Percentiles rank a stretch among this genome's conserved stretches.
phyloP scores from a whole-genome alignment of 495 filamentous ascomycete genomes.

The Coniosporium apollinis region DNA sequence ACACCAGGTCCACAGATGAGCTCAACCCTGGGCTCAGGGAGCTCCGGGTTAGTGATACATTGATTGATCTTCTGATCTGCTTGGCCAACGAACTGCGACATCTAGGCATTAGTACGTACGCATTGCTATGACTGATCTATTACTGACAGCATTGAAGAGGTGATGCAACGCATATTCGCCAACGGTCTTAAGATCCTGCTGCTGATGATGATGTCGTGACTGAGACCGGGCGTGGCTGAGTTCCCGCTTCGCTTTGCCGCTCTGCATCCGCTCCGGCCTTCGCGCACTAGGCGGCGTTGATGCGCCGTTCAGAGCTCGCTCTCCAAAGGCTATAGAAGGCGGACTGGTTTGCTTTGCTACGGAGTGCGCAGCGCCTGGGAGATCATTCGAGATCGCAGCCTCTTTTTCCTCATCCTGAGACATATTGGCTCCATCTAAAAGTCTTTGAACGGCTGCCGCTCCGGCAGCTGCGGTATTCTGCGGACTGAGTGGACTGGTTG shows the following conservation, averaged over 20 bases:
- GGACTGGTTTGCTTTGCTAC: no score
- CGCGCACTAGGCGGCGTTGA: no score
- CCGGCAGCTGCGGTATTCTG: slow-evolving; percentile 57
- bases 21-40: slow-evolving; percentile 68
- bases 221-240: slow-evolving; percentile 68
- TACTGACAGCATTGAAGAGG: slow-evolving; percentile 71
- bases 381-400: no score
- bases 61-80: slow-evolving; percentile 87
- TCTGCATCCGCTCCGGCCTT: slow-evolving; percentile 46
- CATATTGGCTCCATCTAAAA: no score
- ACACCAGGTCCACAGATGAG: slow-evolving; percentile 75
- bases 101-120: slow-evolving; percentile 11
- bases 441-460: no score
- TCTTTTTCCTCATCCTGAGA: no score
- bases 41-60: slow-evolving; percentile 55
- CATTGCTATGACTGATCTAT: background rate
- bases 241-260: slow-evolving; percentile 47
- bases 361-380: no score
- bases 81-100: slow-evolving; percentile 51
- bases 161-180: slow-evolving; percentile 95
- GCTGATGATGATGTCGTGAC: slow-evolving; percentile 51
- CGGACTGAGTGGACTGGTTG: slow-evolving; percentile 67
- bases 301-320: no score
- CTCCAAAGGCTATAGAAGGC: no score
- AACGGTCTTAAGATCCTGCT: slow-evolving; percentile 69